Evolutionary conservation across 805 yeast genomes (phyloP).

Genomic region (Ogataea ramenticola): DNA sequence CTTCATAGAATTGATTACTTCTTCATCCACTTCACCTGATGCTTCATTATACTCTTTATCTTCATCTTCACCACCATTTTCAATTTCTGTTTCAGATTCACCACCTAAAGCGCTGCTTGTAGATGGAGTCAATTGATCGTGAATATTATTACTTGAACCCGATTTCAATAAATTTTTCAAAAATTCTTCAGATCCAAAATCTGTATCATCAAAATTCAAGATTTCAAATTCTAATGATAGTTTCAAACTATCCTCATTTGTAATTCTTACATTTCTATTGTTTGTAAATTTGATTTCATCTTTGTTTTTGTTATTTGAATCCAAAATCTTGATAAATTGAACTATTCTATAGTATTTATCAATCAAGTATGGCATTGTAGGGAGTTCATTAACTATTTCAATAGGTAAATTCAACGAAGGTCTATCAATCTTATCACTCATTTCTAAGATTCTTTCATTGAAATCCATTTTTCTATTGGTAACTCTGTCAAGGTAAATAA

Average conservation of each 20-base stretch:
- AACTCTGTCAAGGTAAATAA: constrained; percentile 64
- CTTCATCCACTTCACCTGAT: constrained; percentile 17
- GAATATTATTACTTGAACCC: not conserved
- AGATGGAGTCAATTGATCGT: not conserved
- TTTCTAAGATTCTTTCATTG: constrained; percentile 46
- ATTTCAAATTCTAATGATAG: constrained; percentile 30
- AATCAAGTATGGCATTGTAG: constrained; percentile 60
- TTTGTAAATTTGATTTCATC: constrained; percentile 8
- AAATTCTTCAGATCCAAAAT: constrained; percentile 56
- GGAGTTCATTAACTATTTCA: constrained; percentile 47
- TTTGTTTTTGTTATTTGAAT: constrained; percentile 14
- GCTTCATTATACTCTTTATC: not conserved
- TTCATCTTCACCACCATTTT: no score
- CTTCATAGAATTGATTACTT: constrained; percentile 8
- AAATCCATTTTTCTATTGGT: constrained; percentile 63
- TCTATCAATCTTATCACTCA: constrained; percentile 49
- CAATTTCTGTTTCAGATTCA: no score
- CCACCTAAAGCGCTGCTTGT: no score
- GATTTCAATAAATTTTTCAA: constrained; percentile 33
- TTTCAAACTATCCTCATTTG: constrained; percentile 14
- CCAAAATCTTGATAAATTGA: constrained; percentile 45
- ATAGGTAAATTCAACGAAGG: constrained; percentile 52
- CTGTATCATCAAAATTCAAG: constrained; percentile 43
- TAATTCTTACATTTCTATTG: constrained; percentile 11
- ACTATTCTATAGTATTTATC: constrained; percentile 58